These are phyloP conservation scores for Yamadazyma blattariae DNA, from an alignment of 1,139 yeast genomes.

Conservation along the genomic window DNA sequence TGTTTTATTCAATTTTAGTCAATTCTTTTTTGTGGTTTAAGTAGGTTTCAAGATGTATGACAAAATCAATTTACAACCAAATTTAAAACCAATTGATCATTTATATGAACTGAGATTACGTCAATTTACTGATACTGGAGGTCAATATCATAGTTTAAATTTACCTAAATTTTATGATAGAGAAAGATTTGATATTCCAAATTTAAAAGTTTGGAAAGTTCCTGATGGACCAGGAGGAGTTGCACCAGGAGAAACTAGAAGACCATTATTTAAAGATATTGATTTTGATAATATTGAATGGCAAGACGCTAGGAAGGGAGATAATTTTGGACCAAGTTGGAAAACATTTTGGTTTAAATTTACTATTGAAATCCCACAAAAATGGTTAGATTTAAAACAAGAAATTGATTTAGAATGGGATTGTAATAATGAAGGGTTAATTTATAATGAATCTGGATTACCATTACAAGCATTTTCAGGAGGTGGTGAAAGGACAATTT, in stretches of 20 bases:
- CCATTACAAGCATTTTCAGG: conserved; percentile 88
- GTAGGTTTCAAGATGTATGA: conserved; percentile 21
- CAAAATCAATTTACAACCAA: conserved; percentile 58
- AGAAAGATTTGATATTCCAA: conserved; percentile 46
- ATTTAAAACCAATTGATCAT: conserved; percentile 77
- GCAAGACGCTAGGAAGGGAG: conserved; percentile 64
- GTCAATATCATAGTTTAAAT: conserved; percentile 67
- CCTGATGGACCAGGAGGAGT: conserved; percentile 49
- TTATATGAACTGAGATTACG: conserved; percentile 77
- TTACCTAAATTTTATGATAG: conserved; percentile 80
- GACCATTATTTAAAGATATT: conserved; percentile 78
- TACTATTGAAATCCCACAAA: conserved; percentile 55
- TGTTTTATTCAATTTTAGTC: too few relatives aligned
- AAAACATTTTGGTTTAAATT: conserved; percentile 92
- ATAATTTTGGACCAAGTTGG: conserved; percentile 94
- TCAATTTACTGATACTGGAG: conserved; percentile 72
- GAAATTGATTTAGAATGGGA: conserved; percentile 81
- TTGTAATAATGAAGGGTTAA: conserved; percentile 79
- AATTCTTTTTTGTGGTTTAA: too few relatives aligned
- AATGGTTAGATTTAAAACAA: conserved; percentile 50
- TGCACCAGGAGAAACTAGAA: conserved; percentile 30
- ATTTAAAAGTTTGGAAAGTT: conserved; percentile 59
- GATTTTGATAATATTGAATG: conserved; percentile 41
- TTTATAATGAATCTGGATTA: conserved; percentile 62
- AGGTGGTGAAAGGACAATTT: conserved; percentile 74